A percentile compares a stretch with the other conserved stretches of the same genome.
Conservation (phyloP, 257 asterid species). For the Solanum pennellii region DNA sequence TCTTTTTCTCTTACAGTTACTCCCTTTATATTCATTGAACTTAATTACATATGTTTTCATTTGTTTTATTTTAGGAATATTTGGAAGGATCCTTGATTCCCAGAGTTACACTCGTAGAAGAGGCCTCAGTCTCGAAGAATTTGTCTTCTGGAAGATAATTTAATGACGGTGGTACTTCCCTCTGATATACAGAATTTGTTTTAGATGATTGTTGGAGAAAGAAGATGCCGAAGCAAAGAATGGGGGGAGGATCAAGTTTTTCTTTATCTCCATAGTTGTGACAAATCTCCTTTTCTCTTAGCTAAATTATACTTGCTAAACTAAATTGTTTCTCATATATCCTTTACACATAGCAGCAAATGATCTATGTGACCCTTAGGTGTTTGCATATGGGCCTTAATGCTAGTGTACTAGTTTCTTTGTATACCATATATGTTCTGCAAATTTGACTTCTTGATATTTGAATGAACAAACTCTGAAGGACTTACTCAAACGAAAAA, state of each 20-base stretch:
- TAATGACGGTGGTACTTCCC: background rate
- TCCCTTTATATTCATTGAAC: background rate
- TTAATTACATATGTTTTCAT: background rate
- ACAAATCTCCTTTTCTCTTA: background rate
- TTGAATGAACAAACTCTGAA: background rate
- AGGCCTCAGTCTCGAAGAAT: background rate
- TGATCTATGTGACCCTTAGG: background rate
- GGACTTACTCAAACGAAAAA: background rate
- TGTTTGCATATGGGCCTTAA: background rate
- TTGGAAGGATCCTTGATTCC: background rate
- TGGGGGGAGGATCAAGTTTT: background rate
- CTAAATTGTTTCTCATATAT: background rate
- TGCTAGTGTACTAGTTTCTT: background rate
- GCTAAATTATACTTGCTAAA: background rate
- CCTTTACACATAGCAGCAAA: background rate
- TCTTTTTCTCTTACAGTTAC: background rate
- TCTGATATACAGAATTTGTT: background rate
- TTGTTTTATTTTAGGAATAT: background rate
- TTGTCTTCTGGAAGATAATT: background rate
- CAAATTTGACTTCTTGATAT: background rate
- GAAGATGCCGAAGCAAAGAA: background rate
- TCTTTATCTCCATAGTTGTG: background rate
- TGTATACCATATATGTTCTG: background rate
- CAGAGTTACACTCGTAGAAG: background rate
- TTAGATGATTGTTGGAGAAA: background rate